These are phyloP conservation scores for Sporopachydermia lactativora DNA, from an alignment of 805 yeast genomes.

Conservation along the genomic window DNA sequence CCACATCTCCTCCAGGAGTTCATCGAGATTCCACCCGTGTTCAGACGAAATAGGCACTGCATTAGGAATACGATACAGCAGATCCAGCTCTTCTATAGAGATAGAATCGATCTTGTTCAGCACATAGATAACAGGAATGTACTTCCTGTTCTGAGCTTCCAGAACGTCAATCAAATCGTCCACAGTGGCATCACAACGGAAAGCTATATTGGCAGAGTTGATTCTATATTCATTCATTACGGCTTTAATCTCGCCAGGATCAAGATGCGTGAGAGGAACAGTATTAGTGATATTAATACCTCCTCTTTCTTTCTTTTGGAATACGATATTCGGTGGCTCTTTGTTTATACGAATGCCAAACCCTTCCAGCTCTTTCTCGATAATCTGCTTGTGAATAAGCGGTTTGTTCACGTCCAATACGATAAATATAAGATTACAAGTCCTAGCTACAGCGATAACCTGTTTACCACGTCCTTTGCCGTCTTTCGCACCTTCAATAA, in stretches of 20 bases:
- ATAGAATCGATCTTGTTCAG: constrained; percentile 93
- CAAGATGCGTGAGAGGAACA: constrained; percentile 82
- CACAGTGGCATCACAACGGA: constrained; percentile 95
- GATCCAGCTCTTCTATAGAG: constrained; percentile 83
- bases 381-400: constrained; percentile 81
- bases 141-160: constrained; percentile 81
- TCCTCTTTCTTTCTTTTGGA: constrained; percentile 90
- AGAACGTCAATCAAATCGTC: constrained; percentile 92
- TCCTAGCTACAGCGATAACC: constrained; percentile 98
- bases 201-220: constrained; percentile 90
- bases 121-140: constrained; percentile 91
- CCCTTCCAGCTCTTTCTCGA: constrained; percentile 93
- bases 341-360: constrained; percentile 92
- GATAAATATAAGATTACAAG: constrained; percentile 85
- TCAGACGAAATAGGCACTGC: constrained; percentile 97
- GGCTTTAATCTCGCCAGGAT: constrained; percentile 86
- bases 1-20: constrained; percentile 93
- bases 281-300: constrained; percentile 91
- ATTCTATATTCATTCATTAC: constrained; percentile 93
- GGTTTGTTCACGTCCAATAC: constrained; percentile 96
- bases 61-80: constrained; percentile 83
- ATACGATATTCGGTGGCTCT: constrained; percentile 81
- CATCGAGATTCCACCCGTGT: constrained; percentile 94
- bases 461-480: constrained; percentile 92
- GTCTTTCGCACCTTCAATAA: constrained; percentile 82